These are phyloP conservation scores for Candida stauntonica DNA, from an alignment of 805 yeast species.

Conservation along the genomic window DNA sequence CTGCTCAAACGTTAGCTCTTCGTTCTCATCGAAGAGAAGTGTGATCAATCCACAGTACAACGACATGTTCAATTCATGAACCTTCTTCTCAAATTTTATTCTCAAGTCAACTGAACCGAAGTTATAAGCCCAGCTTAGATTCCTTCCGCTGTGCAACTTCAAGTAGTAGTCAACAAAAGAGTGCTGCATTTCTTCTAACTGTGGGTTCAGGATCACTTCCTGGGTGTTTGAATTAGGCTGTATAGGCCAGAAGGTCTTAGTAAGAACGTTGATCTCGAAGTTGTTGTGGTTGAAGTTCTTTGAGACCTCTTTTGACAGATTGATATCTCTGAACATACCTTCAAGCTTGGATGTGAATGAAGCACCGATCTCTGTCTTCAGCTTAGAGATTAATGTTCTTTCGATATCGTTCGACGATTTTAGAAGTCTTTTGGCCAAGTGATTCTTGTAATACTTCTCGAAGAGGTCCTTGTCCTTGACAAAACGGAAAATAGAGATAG, in stretches of 20 bases:
- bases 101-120: conserved; percentile 80
- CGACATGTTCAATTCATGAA: conserved; percentile 78
- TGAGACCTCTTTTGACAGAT: conserved; percentile 47
- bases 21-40: conserved; percentile 62
- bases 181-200: conserved; percentile 37
- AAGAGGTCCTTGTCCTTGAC: conserved; percentile 81
- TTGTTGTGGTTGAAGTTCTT: conserved; percentile 36
- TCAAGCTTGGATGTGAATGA: conserved; percentile 75
- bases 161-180: conserved; percentile 50
- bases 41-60: conserved; percentile 77
- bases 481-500: conserved; percentile 60
- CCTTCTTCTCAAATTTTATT: conserved; percentile 59
- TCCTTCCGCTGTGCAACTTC: conserved; percentile 52
- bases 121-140: conserved; percentile 73
- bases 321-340: conserved; percentile 83
- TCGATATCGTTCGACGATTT: conserved; percentile 59
- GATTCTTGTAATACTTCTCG: conserved; percentile 80
- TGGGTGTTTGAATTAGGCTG: conserved; percentile 30
- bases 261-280: conserved; percentile 50
- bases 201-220: conserved; percentile 39
- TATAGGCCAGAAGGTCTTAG: conserved; percentile 67
- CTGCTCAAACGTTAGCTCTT: conserved; percentile 50
- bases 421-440: conserved; percentile 74
- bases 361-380: conserved; percentile 75
- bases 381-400: conserved; percentile 56